Base-by-base conservation (phyloP, 2,329 filamentous ascomycete species). In the Colletotrichum sp. region DNA sequence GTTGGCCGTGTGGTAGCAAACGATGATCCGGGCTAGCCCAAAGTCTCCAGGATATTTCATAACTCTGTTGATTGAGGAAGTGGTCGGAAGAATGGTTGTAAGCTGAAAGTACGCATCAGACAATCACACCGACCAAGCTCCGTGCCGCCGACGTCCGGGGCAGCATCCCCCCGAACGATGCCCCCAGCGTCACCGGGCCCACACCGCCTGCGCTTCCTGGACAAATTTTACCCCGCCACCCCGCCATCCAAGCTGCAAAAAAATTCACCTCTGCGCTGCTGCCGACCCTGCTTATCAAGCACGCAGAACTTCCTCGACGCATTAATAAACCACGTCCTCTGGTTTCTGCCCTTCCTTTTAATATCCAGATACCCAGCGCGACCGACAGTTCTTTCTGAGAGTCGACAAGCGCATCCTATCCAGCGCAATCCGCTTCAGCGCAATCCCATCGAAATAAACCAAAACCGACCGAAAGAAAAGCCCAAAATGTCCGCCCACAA, bases 281-380 rank as follows among this genome's bases (percentile, higher is more conserved):
- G 26, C 30, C 34, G 34, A 55, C 24, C 30, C 74, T 76, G 74
- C 74, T 76, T 76, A 74, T 74, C 71, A 74, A 76, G 71, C 74
- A 76, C 34, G 26, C 60, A 69, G 74, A 74, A 65, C 64, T 48
- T 70, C 74, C 43, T 58, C 30, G 48, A 74, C 74, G 52, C 48
- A 74, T 76, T 68, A 75, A 67, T 75, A 68, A 75, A 73, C 30
- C 69, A 36, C 63, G 4, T 52, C n/a, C n/a, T 30, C 55, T 18
- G 5, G 32, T 10, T 34, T 28, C 63, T 67, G 57, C 64, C 21
- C 43, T 6, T 63, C 28, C 28, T 13, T 68, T 52, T 67, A 55
- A 65, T 57, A 73, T 63, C 65, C 64, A 28, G 36, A 74, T 65
- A 76, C 65, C 58, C 71, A 18, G 60, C 43, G 52, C 48, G 38